Evolutionary conservation across 306 rosid species (phyloP), one percentile per base, ranked within the genome.

Genomic region (Crataegus laevigata): DNA sequence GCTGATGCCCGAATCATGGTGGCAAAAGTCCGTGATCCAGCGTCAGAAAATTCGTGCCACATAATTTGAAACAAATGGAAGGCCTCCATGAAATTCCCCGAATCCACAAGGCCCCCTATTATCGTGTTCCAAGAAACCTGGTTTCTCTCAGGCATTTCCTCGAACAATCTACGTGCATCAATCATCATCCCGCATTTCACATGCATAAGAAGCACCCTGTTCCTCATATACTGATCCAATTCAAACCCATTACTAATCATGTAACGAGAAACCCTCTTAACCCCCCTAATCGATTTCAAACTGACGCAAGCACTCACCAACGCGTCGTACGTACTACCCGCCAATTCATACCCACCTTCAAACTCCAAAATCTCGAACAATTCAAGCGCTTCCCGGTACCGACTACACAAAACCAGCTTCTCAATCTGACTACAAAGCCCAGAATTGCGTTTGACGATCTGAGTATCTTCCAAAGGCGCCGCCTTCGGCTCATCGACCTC

Each of bases 361-460:
- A 78, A 72, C 82, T 93, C 97, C 89, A 93, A 85, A 69, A 88
- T 80, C 57, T 91, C 97, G 81, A 93, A 93, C 86, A 93, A 74
- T 25, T 93, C 98, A 74, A 91, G 83, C 5, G 93, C 98, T 62
- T 89, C 97, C 68, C 77, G 34, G 50, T 75, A 80, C 74, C 86
- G 83, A 29, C 79, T 85, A 60, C 71, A 75, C 82, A 84, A 75
- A 87, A 87, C 92, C 81, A 88, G 61, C 87, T 87, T 89, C 91
- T 93, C 91, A 29, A 91, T 93, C 85, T 87, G 89, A 60, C 62
- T 62, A 84, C 94, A 85, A 24, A 93, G 38, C 64, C 94, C 91
- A 25, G 76, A 25, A 69, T 81, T 32, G 59, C 84, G 68, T 84
- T 82, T 84, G 24, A 43, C 76, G 19, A 84, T 47, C 72, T 34